Percentiles rank a stretch among this genome's conserved stretches.
Evolutionary conservation across 164 flowering plant genomes (phyloP).

Genomic region (Aristolochia contorta): DNA sequence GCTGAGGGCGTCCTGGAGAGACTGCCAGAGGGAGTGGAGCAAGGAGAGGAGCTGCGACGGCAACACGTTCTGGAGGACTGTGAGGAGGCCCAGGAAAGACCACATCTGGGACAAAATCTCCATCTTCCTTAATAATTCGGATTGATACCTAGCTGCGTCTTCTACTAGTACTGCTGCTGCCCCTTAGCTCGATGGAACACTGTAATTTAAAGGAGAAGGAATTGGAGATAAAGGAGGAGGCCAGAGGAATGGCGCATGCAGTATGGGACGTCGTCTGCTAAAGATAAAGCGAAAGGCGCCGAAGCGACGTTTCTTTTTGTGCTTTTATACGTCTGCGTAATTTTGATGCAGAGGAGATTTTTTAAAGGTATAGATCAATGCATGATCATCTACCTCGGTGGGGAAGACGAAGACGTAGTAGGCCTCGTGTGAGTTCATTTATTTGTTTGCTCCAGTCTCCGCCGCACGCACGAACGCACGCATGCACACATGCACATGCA

Average conservation of each 20-base stretch:
- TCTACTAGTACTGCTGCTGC: neutral
- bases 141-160: neutral
- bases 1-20: slow-evolving; percentile 43
- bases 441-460: too few relatives aligned
- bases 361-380: too few relatives aligned
- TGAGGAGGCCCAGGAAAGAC: slow-evolving; percentile 59
- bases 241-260: too few relatives aligned
- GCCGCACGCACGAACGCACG: slow-evolving; percentile 5
- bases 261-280: neutral
- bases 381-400: too few relatives aligned
- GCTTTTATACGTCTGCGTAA: neutral
- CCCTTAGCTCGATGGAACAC: too few relatives aligned
- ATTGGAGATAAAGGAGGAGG: neutral
- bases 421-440: too few relatives aligned
- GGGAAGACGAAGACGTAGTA: neutral
- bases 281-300: slow-evolving; percentile 17
- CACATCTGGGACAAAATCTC: slow-evolving; percentile 58
- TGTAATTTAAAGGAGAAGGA: neutral
- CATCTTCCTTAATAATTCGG: slow-evolving; percentile 26
- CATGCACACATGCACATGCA: neutral
- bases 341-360: slow-evolving; percentile 1
- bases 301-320: slow-evolving; percentile 9
- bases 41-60: slow-evolving; percentile 50
- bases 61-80: slow-evolving; percentile 55
- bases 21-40: slow-evolving; percentile 44